Conservation (phyloP, 805 yeast genomes). For the Metschnikowia hibisci region DNA sequence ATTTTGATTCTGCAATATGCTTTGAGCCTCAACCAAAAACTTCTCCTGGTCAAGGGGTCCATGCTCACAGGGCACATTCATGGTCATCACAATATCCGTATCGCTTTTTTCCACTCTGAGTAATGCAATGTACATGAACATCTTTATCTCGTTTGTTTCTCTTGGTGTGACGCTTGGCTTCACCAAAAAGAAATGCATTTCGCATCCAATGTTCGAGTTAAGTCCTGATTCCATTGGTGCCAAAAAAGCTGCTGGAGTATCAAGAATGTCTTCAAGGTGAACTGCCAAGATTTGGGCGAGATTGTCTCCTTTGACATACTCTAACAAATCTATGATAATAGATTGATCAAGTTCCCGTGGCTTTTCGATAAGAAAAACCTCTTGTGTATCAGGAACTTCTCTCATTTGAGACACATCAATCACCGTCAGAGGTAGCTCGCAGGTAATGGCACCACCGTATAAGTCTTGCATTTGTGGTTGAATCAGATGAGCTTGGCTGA, state of each 20-base stretch:
- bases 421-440: constrained; percentile 54
- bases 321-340: constrained; percentile 62
- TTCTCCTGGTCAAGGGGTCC: constrained; percentile 10
- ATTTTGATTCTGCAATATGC: background rate
- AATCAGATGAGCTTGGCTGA: background rate
- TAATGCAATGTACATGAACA: constrained; percentile 54
- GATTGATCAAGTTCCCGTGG: constrained; percentile 44
- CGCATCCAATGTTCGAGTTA: constrained; percentile 10
- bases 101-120: constrained; percentile 47
- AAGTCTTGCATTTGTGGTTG: constrained; percentile 3
- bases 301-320: constrained; percentile 37
- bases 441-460: constrained; percentile 73
- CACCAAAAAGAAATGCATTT: constrained; percentile 16
- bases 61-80: constrained; percentile 48
- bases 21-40: constrained; percentile 10
- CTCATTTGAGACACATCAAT: constrained; percentile 77
- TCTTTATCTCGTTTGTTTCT: constrained; percentile 12
- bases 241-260: constrained; percentile 18
- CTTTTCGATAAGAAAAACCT: constrained; percentile 63
- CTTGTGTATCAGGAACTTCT: constrained; percentile 91
- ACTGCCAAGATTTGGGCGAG: constrained; percentile 43
- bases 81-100: constrained; percentile 61
- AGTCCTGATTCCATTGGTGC: constrained; percentile 17
- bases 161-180: constrained; percentile 16
- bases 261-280: constrained; percentile 57